These are phyloP conservation scores for Hibiscus mutabilis DNA, from an alignment of 345 rosid genomes.

Conservation along the genomic window DNA sequence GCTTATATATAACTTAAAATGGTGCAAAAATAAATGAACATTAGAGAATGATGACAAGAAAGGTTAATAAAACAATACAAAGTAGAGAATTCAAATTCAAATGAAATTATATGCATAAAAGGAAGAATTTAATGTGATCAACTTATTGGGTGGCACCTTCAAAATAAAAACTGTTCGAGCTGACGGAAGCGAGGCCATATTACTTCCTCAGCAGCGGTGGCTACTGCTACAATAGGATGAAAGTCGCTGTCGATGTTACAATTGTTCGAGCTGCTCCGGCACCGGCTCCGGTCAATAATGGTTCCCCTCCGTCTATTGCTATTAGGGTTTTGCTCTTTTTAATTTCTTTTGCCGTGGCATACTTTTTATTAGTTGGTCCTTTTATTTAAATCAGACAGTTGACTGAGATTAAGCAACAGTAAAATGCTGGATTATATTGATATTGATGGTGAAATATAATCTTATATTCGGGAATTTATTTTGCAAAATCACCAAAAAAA, in stretches of 20 bases:
- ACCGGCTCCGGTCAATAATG: slow-evolving; percentile 8
- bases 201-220: slow-evolving; percentile 51
- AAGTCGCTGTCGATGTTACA: slow-evolving; percentile 28
- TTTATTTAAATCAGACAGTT: not conserved
- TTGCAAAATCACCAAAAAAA: too few relatives aligned
- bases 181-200: slow-evolving; percentile 39
- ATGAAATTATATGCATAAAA: too few relatives aligned
- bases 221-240: slow-evolving; percentile 56
- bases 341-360: not conserved
- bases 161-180: slow-evolving; percentile 18
- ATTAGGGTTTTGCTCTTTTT: not conserved
- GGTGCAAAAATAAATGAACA: too few relatives aligned
- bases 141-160: too few relatives aligned
- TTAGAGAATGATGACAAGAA: too few relatives aligned
- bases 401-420: not conserved
- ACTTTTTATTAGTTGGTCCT: not conserved
- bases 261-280: slow-evolving; percentile 8
- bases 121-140: too few relatives aligned
- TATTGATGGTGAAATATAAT: too few relatives aligned
- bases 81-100: too few relatives aligned
- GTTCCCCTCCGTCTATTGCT: not conserved
- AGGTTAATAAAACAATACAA: too few relatives aligned
- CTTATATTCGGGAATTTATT: too few relatives aligned
- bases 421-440: not conserved
- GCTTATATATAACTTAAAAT: too few relatives aligned